Conservation (phyloP, 257 asterid species). For the Salvia hispanica region DNA sequence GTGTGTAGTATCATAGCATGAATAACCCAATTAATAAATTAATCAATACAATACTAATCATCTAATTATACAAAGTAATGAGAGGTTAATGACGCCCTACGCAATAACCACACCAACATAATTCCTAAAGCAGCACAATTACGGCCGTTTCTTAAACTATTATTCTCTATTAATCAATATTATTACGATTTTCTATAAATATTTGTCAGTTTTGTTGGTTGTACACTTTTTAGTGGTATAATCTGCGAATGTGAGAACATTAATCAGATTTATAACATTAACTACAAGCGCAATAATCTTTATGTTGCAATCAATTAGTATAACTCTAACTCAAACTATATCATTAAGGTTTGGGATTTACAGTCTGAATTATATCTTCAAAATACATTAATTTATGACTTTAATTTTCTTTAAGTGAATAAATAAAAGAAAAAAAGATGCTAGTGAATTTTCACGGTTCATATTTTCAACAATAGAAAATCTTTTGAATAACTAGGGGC, state of each 20-base stretch:
- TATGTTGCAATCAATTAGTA: conserved; percentile 1
- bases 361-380: background rate
- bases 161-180: background rate
- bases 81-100: conserved; percentile 1
- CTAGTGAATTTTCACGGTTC: background rate
- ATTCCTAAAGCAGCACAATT: conserved; percentile 21
- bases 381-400: background rate
- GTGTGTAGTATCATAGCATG: conserved; percentile 14
- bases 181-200: too few species aligned
- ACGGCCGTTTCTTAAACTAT: conserved; percentile 6
- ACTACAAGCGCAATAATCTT: background rate
- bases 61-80: conserved; percentile 7
- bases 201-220: conserved; percentile 19
- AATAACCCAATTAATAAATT: background rate
- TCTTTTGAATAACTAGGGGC: conserved; percentile 15
- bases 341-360: background rate
- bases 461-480: conserved; percentile 1
- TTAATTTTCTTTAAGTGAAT: too few species aligned
- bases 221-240: background rate
- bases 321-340: background rate
- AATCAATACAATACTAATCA: background rate
- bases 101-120: conserved; percentile 18
- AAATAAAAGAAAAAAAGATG: background rate
- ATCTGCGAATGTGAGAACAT: background rate
- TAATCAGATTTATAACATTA: background rate